These are phyloP conservation scores for Polygonum aviculare DNA, from an alignment of 148 eudicot genomes.

Conservation along the genomic window DNA sequence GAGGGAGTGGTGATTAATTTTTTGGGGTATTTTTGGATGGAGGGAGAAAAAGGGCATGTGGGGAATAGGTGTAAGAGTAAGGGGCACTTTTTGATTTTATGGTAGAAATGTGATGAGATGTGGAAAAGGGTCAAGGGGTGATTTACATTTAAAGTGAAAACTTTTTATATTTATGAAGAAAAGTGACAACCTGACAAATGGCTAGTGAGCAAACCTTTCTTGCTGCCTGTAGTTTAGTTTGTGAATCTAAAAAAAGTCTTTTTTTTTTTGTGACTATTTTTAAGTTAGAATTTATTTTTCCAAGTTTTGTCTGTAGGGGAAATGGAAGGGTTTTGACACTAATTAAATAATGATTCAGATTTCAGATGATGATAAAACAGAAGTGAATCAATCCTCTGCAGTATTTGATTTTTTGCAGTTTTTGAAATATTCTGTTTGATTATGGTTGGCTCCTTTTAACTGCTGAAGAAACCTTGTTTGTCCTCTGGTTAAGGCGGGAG, in stretches of 20 bases:
- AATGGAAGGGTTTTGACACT: background rate
- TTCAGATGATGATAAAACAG: background rate
- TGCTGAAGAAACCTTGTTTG: background rate
- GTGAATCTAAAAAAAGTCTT: no score
- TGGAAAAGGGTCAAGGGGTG: background rate
- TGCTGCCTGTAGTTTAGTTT: no score
- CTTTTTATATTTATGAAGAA: constrained; percentile 6
- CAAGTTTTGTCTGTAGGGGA: background rate
- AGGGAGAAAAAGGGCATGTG: no score
- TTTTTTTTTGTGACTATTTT: no score
- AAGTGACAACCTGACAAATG: background rate
- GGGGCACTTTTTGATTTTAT: background rate
- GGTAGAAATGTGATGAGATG: background rate
- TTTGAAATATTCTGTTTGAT: constrained; percentile 4
- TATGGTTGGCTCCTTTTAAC: background rate
- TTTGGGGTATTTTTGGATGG: background rate
- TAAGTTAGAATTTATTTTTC: background rate
- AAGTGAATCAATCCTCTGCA: background rate
- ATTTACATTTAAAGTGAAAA: constrained; percentile 3
- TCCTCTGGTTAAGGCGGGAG: background rate
- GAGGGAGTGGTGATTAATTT: background rate
- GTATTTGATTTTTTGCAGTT: background rate
- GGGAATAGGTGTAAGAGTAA: background rate
- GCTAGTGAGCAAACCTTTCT: background rate
- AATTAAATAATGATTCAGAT: background rate